These are phyloP conservation scores for Talaromyces rugulosus DNA, from an alignment of 2,329 filamentous ascomycete species.

Conservation along the genomic window DNA sequence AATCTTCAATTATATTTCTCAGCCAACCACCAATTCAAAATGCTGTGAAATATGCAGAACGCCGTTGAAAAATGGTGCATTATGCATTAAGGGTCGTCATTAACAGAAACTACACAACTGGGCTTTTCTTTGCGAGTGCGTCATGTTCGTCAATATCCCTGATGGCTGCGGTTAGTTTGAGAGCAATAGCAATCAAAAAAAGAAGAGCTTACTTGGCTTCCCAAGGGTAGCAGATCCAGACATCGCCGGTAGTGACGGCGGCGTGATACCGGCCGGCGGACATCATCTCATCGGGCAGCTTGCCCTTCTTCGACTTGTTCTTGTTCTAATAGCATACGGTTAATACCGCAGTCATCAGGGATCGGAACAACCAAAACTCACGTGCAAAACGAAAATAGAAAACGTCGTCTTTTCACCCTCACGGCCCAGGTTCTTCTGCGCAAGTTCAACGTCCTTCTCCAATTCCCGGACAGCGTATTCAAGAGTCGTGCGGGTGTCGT, in stretches of 20 bases:
- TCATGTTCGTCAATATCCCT: constrained; percentile 92
- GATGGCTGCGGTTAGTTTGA: constrained; percentile 19
- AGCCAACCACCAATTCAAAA: not conserved
- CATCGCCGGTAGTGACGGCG: constrained; percentile 81
- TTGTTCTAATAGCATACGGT: constrained; percentile 62
- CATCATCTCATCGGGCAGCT: constrained; percentile 73
- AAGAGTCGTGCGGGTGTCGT: constrained; percentile 89
- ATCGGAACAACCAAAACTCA: constrained; percentile 42
- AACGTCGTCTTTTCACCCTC: constrained; percentile 76
- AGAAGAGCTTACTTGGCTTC: constrained; percentile 66
- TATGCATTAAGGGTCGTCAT: not conserved
- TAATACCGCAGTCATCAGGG: not conserved
- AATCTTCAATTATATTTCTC: not conserved
- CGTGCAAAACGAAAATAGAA: constrained; percentile 91
- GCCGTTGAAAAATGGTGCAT: not conserved
- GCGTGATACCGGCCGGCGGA: constrained; percentile 71
- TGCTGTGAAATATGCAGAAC: not conserved
- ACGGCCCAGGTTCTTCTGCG: constrained; percentile 67
- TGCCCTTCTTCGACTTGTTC: constrained; percentile 92
- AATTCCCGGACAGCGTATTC: constrained; percentile 92
- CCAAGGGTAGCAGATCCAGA: constrained; percentile 99
- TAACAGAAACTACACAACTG: constrained; percentile 22
- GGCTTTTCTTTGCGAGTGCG: constrained; percentile 53
- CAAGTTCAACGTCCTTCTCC: constrained; percentile 86
- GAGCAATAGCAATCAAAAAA: not conserved